These are phyloP conservation scores for Gyrodon lividus DNA, from an alignment of 768 basidiomycete species.

Conservation along the genomic window DNA sequence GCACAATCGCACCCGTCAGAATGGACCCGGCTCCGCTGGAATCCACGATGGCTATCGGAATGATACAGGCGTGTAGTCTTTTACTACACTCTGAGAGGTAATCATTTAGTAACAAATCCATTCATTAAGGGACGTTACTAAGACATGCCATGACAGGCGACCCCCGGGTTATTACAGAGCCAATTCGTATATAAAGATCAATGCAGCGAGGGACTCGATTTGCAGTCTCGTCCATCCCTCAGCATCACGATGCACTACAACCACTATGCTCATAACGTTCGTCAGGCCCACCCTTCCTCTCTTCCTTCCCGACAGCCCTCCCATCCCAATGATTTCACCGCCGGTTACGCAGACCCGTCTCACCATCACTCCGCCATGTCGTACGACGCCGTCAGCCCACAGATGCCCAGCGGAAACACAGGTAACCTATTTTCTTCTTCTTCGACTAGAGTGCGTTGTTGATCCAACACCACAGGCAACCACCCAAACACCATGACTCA, in stretches of 20 bases:
- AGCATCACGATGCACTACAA: constrained; percentile 28
- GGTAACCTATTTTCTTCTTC: constrained; percentile 11
- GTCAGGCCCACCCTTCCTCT: constrained; percentile 16
- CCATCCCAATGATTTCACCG: constrained; percentile 19
- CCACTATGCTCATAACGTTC: constrained; percentile 20
- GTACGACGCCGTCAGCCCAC: constrained; percentile 25
- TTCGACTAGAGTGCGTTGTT: neutral
- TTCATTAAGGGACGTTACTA: constrained; percentile 40
- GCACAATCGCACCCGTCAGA: constrained; percentile 26
- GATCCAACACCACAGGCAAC: constrained; percentile 23
- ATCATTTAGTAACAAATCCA: constrained; percentile 37
- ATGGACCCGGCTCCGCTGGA: constrained; percentile 20
- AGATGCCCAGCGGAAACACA: constrained; percentile 22
- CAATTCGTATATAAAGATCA: constrained; percentile 34
- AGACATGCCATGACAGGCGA: constrained; percentile 36
- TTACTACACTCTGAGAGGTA: constrained; percentile 35
- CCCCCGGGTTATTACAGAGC: constrained; percentile 33
- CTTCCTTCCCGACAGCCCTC: constrained; percentile 15
- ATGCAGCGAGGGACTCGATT: constrained; percentile 9
- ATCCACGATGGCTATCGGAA: constrained; percentile 35
- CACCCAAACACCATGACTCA: constrained; percentile 14
- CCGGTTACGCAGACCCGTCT: constrained; percentile 25
- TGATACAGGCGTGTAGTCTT: constrained; percentile 32
- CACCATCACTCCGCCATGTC: constrained; percentile 22
- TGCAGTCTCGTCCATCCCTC: constrained; percentile 8